These are phyloP conservation scores for Myxozyma lipomycoides DNA, from an alignment of 805 yeast genomes.

Conservation along the genomic window DNA sequence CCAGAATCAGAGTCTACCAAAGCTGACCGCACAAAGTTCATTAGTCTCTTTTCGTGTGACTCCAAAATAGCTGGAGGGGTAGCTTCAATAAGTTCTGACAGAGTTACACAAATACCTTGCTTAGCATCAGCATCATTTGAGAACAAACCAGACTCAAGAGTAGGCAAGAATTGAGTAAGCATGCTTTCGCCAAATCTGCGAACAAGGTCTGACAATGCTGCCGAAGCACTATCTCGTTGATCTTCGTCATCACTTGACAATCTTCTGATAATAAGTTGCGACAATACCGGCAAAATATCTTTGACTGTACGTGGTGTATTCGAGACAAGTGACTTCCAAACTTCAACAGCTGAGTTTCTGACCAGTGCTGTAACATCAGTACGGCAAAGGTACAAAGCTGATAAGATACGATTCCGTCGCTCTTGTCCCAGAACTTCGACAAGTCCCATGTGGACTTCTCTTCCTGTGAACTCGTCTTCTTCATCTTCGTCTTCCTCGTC, in stretches of 20 bases:
- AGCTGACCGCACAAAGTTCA: slow-evolving; percentile 71
- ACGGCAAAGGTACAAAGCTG: slow-evolving; percentile 89
- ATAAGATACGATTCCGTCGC: slow-evolving; percentile 79
- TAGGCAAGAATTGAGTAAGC: slow-evolving; percentile 76
- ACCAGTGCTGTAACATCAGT: slow-evolving; percentile 86
- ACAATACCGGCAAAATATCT: slow-evolving; percentile 82
- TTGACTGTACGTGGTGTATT: slow-evolving; percentile 93
- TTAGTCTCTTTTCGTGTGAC: slow-evolving; percentile 64
- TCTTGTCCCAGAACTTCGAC: slow-evolving; percentile 78
- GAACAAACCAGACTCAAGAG: slow-evolving; percentile 62
- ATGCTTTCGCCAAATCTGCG: slow-evolving; percentile 91
- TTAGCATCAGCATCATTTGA: slow-evolving; percentile 72
- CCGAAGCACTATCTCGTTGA: slow-evolving; percentile 85
- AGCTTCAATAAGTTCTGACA: slow-evolving; percentile 77
- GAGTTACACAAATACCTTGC: slow-evolving; percentile 95
- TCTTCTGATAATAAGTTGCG: slow-evolving; percentile 71
- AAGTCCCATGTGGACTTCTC: slow-evolving; percentile 58
- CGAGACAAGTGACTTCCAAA: slow-evolving; percentile 94
- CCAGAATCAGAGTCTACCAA: slow-evolving; percentile 66
- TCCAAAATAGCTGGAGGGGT: slow-evolving; percentile 54
- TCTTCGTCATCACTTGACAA: slow-evolving; percentile 77
- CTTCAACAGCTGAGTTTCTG: slow-evolving; percentile 82
- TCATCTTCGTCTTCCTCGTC: slow-evolving; percentile 41
- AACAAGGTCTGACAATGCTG: slow-evolving; percentile 89
- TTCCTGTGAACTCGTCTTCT: slow-evolving; percentile 35